These are phyloP conservation scores for Colletotrichum ledebouriae DNA, from an alignment of 2,329 filamentous ascomycete genomes.

Conservation along the genomic window DNA sequence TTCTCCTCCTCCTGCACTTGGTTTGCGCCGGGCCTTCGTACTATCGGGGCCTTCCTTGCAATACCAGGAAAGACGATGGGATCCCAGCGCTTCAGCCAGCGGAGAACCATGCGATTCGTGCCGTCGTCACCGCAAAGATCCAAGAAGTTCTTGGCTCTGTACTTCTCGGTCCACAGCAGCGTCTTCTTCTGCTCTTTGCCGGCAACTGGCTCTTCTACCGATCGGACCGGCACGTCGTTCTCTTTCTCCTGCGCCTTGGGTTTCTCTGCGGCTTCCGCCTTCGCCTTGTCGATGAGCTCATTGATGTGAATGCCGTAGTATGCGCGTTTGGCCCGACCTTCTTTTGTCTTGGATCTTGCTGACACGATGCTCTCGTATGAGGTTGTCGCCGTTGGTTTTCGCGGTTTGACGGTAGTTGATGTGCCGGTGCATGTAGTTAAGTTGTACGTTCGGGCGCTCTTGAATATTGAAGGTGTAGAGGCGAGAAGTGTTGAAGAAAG, in stretches of 20 bases:
- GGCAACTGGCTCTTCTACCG: conserved; percentile 55
- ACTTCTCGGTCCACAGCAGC: conserved; percentile 96
- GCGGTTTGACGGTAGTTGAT: conserved; percentile 67
- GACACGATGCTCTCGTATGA: conserved; percentile 78
- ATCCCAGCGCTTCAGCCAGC: conserved; percentile 97
- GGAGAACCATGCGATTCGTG: conserved; percentile 89
- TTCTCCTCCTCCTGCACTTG: conserved; percentile 73
- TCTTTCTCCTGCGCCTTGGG: conserved; percentile 44
- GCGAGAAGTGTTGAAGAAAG: conserved; percentile 5
- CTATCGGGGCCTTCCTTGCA: conserved; percentile 66
- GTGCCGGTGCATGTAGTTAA: conserved; percentile 71
- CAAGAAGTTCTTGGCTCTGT: conserved; percentile 90
- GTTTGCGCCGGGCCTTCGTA: conserved; percentile 58
- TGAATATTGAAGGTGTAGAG: conserved; percentile 44
- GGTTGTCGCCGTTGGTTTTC: conserved; percentile 59
- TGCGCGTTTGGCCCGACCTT: conserved; percentile 77
- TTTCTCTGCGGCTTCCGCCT: conserved; percentile 66
- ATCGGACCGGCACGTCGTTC: conserved; percentile 53
- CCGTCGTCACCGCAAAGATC: conserved; percentile 95
- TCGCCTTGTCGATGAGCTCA: conserved; percentile 79
- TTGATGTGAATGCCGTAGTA: conserved; percentile 97
- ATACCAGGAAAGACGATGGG: conserved; percentile 88
- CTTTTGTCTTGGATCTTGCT: conserved; percentile 73
- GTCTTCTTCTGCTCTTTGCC: conserved; percentile 62
- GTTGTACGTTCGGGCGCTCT: conserved; percentile 51